phyloP scores from a whole-genome alignment of 306 rosid species.

The Albizia julibrissin region DNA sequence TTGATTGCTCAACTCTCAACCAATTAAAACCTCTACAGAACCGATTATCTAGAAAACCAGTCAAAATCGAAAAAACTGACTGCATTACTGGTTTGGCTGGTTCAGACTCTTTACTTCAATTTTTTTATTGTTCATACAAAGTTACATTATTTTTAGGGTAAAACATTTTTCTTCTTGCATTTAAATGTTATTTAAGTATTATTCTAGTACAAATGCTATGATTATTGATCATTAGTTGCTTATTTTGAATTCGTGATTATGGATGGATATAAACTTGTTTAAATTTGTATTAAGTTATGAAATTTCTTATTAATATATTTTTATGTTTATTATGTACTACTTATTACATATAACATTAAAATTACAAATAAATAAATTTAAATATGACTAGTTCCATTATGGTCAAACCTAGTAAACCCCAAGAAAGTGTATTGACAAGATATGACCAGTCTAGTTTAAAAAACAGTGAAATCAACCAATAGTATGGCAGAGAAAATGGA shows the following conservation, averaged over 20 bases:
- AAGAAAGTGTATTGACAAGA: neutral
- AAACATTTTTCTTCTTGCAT: neutral
- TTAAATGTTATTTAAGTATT: neutral
- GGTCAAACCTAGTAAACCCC: neutral
- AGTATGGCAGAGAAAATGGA: neutral
- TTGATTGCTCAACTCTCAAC: neutral
- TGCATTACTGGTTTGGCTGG: neutral
- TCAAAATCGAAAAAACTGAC: neutral
- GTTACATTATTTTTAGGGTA: neutral
- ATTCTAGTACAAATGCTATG: neutral
- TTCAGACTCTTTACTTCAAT: neutral
- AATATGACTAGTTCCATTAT: neutral
- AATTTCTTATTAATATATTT: neutral
- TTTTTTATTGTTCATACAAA: neutral
- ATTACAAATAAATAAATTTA: too few species aligned
- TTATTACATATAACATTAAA: neutral
- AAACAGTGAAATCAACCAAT: neutral
- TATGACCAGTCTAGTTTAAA: neutral
- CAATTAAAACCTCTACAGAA: neutral
- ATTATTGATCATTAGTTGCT: neutral
- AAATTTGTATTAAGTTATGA: neutral
- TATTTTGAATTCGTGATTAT: neutral
- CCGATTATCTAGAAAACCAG: neutral
- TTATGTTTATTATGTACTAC: neutral
- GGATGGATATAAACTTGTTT: neutral